Conservation (phyloP, 2,329 filamentous ascomycete species). For the Fonsecaea erecta region DNA sequence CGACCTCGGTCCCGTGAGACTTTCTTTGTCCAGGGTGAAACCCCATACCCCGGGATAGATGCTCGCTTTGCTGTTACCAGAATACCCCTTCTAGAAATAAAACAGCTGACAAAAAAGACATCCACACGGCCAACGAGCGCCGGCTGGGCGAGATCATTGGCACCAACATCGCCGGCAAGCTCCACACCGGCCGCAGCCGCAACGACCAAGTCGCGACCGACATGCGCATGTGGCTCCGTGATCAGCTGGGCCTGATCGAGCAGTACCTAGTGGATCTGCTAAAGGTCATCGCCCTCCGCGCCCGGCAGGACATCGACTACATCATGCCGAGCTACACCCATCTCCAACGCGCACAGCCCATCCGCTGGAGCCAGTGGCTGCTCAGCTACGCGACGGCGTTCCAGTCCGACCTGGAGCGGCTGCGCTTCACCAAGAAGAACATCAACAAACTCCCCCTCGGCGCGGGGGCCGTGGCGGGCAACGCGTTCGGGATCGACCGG, state of each 20-base stretch:
- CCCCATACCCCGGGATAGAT: background rate
- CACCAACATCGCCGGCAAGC: conserved; percentile 79
- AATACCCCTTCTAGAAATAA: background rate
- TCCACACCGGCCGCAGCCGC: conserved; percentile 84
- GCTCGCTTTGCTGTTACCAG: background rate
- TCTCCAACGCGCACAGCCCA: conserved; percentile 76
- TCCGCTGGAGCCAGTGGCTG: conserved; percentile 83
- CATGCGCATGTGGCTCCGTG: conserved; percentile 86
- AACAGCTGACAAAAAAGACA: conserved; percentile 56
- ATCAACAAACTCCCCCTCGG: conserved; percentile 75
- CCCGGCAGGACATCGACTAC: conserved; percentile 74
- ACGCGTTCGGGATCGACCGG: conserved; percentile 81
- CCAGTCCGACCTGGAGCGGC: conserved; percentile 72
- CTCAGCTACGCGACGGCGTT: conserved; percentile 76
- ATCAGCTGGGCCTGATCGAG: conserved; percentile 73
- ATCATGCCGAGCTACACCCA: conserved; percentile 91
- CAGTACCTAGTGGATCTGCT: conserved; percentile 70
- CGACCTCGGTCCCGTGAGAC: conserved; percentile 9
- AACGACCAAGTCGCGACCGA: conserved; percentile 92
- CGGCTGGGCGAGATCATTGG: conserved; percentile 82
- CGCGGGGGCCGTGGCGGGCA: conserved; percentile 77
- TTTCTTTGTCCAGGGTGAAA: background rate
- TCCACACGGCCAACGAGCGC: conserved; percentile 73
- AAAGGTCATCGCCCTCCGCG: conserved; percentile 68
- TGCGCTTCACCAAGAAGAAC: conserved; percentile 73